Evolutionary conservation across 257 asterid species (phyloP), one percentile per base, ranked within the genome.

Genomic region (Anisodus tanguticus): DNA sequence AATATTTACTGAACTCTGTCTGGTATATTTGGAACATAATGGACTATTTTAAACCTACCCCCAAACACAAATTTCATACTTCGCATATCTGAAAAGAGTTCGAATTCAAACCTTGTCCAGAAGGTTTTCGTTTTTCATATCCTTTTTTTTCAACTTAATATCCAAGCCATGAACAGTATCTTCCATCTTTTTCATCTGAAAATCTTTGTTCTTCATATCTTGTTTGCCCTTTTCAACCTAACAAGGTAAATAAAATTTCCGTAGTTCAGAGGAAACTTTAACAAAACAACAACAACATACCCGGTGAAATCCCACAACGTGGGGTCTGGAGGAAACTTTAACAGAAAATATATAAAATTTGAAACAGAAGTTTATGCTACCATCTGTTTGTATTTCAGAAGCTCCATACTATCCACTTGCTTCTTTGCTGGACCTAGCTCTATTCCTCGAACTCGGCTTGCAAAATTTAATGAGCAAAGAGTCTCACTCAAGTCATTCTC

Each of bases 391-490:
- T 89, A 89, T 88, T 89, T 95, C 86, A 93, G 86, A 53, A 93
- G 89, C 93, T 97, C 99, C 10, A 90, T 79, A 89, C 85, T 95
- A 90, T 95, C 97, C 87, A 90, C 87, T 85, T 97, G 98, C 92
- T 90, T 97, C 93, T 92, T 97, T 83, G 98, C 98, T 78, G 99
- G 96, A 55, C 98, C 99, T 72, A 97, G 86, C 88, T 97, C 99
- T 79, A 97, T 92, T 49, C 99, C 98, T 31, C 98, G 92, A 83
- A 95, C 98, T 88, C 99, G 87, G 86, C 98, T 97, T 8, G 99
- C 99, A 85, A 97, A 97, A 86, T 95, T 95, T 8, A 97, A 88
- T 10, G 99, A 97, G 94, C 99, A 95, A 86, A 95, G 92, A 81
- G 97, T 95, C 90, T 97, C 98, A 31, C 93, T 88, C 67, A 91